A percentile compares a stretch with the other conserved stretches of the same genome.
Evolutionary conservation across 345 rosid species (phyloP).

Genomic region (Pseudoturritis turrita): DNA sequence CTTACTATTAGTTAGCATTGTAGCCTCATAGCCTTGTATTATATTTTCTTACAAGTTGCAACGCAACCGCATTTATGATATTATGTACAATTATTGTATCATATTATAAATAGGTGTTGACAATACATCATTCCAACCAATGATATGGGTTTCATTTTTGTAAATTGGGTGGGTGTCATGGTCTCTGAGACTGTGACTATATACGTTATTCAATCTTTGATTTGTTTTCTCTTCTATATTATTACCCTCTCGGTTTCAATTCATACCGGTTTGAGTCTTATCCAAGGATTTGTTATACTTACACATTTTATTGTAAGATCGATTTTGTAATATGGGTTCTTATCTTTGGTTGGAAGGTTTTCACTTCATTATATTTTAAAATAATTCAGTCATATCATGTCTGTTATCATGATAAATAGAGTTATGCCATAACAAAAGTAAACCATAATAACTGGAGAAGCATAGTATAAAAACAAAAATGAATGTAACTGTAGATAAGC

Average conservation of each 20-base stretch:
- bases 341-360: not conserved
- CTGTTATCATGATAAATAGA: not conserved
- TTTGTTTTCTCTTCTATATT: not conserved
- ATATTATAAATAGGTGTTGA: conserved; percentile 4
- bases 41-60: not conserved
- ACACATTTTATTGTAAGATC: not conserved
- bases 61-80: not conserved
- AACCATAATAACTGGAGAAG: not conserved
- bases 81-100: not conserved
- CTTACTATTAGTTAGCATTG: not conserved
- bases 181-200: not conserved
- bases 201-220: not conserved
- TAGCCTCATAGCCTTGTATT: not conserved
- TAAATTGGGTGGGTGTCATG: not conserved
- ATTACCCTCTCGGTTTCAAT: not conserved
- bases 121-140: not conserved
- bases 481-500: not conserved
- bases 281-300: not conserved
- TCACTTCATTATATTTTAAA: not conserved
- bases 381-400: not conserved
- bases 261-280: not conserved
- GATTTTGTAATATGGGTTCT: not conserved
- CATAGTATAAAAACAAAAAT: not conserved
- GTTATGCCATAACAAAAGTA: not conserved
- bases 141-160: not conserved